These are phyloP conservation scores for Astrothelium subdiscretum DNA, from an alignment of 495 filamentous ascomycete genomes.

Conservation along the genomic window DNA sequence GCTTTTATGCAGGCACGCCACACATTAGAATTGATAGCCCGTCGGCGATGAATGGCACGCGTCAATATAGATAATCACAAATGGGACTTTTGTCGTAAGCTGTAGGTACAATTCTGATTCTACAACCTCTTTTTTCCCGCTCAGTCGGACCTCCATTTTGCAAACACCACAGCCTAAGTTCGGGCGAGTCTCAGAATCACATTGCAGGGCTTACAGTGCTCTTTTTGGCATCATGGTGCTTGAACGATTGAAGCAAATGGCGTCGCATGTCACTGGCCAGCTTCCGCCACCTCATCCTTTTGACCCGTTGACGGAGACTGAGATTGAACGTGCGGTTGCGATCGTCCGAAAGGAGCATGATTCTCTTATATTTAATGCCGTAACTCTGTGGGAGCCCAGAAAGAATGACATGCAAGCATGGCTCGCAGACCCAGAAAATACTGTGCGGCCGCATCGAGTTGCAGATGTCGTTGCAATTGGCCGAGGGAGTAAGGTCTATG, in stretches of 20 bases:
- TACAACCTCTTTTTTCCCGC: neutral
- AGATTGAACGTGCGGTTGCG: slow-evolving; percentile 66
- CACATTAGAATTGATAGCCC: neutral
- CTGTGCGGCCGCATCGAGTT: slow-evolving; percentile 54
- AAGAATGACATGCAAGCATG: slow-evolving; percentile 82
- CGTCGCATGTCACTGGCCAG: slow-evolving; percentile 49
- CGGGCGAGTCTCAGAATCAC: too few relatives aligned
- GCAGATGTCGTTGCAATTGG: slow-evolving; percentile 86
- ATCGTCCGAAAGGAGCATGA: slow-evolving; percentile 62
- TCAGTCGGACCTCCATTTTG: neutral
- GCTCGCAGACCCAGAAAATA: slow-evolving; percentile 51
- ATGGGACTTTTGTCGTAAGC: neutral
- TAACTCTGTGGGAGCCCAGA: slow-evolving; percentile 76
- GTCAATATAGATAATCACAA: neutral
- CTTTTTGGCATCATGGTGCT: slow-evolving; percentile 41
- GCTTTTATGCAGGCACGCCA: neutral
- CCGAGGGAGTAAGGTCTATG: slow-evolving; percentile 66
- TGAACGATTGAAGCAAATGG: slow-evolving; percentile 57
- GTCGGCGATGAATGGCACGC: neutral
- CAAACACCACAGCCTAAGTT: too few relatives aligned
- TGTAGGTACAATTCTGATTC: neutral
- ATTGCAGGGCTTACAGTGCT: too few relatives aligned
- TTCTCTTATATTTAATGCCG: slow-evolving; percentile 72
- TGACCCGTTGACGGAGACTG: slow-evolving; percentile 64
- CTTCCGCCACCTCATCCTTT: slow-evolving; percentile 59